Conservation (phyloP, 345 rosid species). For the Acer campestre region DNA sequence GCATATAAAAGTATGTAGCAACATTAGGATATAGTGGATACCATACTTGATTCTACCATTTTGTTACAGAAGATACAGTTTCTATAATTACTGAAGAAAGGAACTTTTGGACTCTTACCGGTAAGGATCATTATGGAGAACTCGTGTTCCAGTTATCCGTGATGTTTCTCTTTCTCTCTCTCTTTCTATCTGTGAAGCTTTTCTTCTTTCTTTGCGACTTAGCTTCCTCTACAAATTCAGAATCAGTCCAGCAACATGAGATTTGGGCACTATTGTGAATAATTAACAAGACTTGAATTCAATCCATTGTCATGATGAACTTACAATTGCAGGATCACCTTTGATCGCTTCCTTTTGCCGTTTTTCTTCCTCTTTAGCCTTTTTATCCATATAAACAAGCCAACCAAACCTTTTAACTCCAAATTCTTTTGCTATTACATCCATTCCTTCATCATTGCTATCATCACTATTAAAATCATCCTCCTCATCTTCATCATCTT, state of each 20-base stretch:
- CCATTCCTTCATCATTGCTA: slow-evolving; percentile 95
- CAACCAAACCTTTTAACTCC: slow-evolving; percentile 95
- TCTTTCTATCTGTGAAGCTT: slow-evolving; percentile 92
- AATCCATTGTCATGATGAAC: slow-evolving; percentile 32
- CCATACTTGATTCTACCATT: background rate
- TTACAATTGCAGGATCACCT: slow-evolving; percentile 97
- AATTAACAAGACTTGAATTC: slow-evolving; percentile 12
- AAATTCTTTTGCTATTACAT: slow-evolving; percentile 84
- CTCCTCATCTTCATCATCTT: slow-evolving; percentile 74
- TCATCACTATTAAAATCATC: slow-evolving; percentile 95
- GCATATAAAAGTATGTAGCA: slow-evolving; percentile 11
- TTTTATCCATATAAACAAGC: slow-evolving; percentile 98
- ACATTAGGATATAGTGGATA: slow-evolving; percentile 21
- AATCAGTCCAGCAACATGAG: slow-evolving; percentile 16
- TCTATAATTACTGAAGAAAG: background rate
- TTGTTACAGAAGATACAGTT: background rate
- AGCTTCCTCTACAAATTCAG: slow-evolving; percentile 69
- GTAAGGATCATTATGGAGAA: slow-evolving; percentile 86
- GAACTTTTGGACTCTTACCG: slow-evolving; percentile 43
- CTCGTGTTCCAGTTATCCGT: slow-evolving; percentile 60
- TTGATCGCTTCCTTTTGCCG: slow-evolving; percentile 93
- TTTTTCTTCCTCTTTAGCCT: slow-evolving; percentile 89
- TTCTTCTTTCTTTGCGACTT: slow-evolving; percentile 97
- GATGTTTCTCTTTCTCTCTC: slow-evolving; percentile 89
- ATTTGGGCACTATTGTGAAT: background rate